Base-by-base conservation (phyloP, 2,329 filamentous ascomycete genomes). In the Monascus ruber region DNA sequence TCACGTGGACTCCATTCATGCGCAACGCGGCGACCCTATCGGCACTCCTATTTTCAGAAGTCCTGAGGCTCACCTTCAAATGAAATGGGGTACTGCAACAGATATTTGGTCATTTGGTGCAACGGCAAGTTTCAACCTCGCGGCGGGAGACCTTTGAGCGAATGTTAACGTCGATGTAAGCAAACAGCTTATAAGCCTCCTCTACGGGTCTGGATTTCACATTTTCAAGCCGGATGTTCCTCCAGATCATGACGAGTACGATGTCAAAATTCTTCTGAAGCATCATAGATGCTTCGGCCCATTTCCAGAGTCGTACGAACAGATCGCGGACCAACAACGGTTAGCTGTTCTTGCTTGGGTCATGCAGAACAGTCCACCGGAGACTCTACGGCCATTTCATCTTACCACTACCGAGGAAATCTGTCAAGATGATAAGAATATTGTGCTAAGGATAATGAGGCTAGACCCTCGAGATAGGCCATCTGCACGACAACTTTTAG, bases 81-180 rank as follows among this genome's bases (percentile, higher is more conserved):
- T 54, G 6, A n/a, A 32, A 26, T 55, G 52, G 52, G 41, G 45
- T 26, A 49, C 54, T n/a, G 17, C 41, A 27, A 48, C 50, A 27
- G 50, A 58, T 34, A 55, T 55, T 31, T 56, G 47, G 53, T 53
- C 48, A 9, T 54, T 53, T 42, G 47, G 48, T 5, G 41, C 47
- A 34, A 46, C 47, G 35, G 52, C 46, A 47, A 42, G 34, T 43
- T 26, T 7, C 11, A 32, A 31, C 5, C 11, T 29, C 7, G 8
- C 10, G 24, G 6, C 32, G 2, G 7, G 24, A 34, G 10, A 28
- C 26, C 17, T 31, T 26, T 25, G 1, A 25, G 24, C 5, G 5
- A 32, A 33, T 31, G n/a, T 24, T 35, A 24, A 31, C n/a, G 9
- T 17, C 2, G 2, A 29, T 17, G 24, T 25, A 27, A 17, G 5